These are phyloP conservation scores for Cladophialophora carrionii DNA, from an alignment of 2,329 filamentous ascomycete genomes.

Conservation along the genomic window DNA sequence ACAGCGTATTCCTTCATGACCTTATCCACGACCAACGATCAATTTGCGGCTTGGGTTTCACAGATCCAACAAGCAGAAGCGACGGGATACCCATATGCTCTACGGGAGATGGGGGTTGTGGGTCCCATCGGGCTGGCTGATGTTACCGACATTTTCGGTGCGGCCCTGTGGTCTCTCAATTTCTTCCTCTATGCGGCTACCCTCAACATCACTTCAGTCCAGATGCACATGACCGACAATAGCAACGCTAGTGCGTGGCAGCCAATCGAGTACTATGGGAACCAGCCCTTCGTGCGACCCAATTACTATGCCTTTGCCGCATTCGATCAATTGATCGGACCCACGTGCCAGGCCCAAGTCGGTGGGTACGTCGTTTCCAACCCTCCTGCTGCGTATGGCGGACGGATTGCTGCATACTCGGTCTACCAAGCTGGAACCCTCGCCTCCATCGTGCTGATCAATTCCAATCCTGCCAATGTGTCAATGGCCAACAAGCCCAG, in stretches of 20 bases:
- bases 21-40: conserved; percentile 52
- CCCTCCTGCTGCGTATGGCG: conserved; percentile 45
- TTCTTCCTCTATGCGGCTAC: conserved; percentile 56
- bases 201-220: conserved; percentile 53
- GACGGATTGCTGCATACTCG: conserved; percentile 50
- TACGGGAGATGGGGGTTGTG: conserved; percentile 57
- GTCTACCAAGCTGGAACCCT: conserved; percentile 52
- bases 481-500: conserved; percentile 45
- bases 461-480: conserved; percentile 50
- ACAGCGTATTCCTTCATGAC: conserved; percentile 53
- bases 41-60: conserved; percentile 53
- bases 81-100: conserved; percentile 53
- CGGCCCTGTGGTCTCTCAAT: conserved; percentile 58
- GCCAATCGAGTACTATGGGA: conserved; percentile 49
- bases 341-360: conserved; percentile 53
- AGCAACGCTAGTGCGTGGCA: conserved; percentile 57
- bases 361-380: conserved; percentile 42
- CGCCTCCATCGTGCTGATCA: conserved; percentile 52
- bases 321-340: conserved; percentile 55
- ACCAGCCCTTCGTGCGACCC: conserved; percentile 51
- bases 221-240: conserved; percentile 61
- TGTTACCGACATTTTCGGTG: conserved; percentile 55
- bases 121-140: conserved; percentile 54
- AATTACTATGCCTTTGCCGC: conserved; percentile 58
- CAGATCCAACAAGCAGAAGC: conserved; percentile 50